Base-by-base conservation (phyloP, 495 filamentous ascomycete species). In the Lasiosphaeria hispida region DNA sequence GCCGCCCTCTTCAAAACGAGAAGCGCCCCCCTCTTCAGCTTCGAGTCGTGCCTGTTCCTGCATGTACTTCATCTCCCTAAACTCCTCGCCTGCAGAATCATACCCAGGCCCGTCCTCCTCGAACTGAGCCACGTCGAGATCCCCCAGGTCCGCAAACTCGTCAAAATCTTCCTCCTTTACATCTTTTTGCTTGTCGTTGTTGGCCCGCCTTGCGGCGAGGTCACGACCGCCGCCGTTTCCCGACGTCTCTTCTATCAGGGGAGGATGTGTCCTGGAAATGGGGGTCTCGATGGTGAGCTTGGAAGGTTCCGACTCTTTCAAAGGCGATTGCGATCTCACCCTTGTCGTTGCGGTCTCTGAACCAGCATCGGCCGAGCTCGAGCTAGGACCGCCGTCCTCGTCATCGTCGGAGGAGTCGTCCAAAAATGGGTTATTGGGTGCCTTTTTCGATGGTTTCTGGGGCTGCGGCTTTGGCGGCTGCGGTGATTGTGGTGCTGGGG, bases 1-100 rank as follows among this genome's bases (percentile, higher is more conserved):
- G 3, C 39, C 44, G 10, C 23, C 23, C 23, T 41, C 51, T 11
- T 36, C 57, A 6, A 62, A 55, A 40, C 72, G 72, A 15, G 73
- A 69, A 9, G 76, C 70, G 34, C 58, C 67, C 2, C 75, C 74
- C 57, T 81, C 80, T 48, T 72, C 77, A 30, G 74, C 75, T 57
- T 88, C 86, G 7, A 87, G 70, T 40, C 72, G 69, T 11, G 76
- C 77, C 63, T 88, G 84, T 63, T 86, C 84, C 65, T 83, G 78
- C 83, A 86, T 83, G 67, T 77, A 85, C 40, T 75, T 66, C 59
- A 83, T 75, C 67, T 86, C 85, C 10, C 80, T 61, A 56, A 75
- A 82, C 67, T 88, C 85, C 59, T 89, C 86, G 9, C 85, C 86
- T 51, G 80, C 77, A 37, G 75, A 76, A 37, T 60, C 62, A 6